These are phyloP conservation scores for Salinomyces thailandicus DNA, from an alignment of 2,329 filamentous ascomycete genomes.

Conservation along the genomic window DNA sequence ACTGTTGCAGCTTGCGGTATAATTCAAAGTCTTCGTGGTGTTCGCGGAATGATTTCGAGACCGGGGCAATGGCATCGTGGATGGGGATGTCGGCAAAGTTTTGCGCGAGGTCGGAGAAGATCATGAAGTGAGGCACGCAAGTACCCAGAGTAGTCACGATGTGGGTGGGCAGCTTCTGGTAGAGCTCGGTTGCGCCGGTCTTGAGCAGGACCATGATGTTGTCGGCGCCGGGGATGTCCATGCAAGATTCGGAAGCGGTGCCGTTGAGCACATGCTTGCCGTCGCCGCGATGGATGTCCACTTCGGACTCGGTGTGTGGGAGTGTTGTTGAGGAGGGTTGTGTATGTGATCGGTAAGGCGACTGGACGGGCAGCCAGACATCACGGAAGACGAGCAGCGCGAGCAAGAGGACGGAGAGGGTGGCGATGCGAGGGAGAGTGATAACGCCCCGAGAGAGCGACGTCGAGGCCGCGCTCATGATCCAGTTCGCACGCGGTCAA, in stretches of 20 bases:
- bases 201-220: slow-evolving; percentile 48
- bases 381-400: background rate
- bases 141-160: slow-evolving; percentile 45
- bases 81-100: slow-evolving; percentile 32
- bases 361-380: background rate
- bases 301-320: background rate
- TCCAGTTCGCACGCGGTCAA: no score
- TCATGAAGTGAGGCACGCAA: slow-evolving; percentile 35
- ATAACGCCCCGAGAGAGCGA: background rate
- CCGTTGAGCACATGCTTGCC: background rate
- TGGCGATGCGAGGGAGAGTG: background rate
- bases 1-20: slow-evolving; percentile 24
- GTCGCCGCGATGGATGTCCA: background rate
- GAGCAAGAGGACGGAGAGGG: background rate
- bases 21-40: slow-evolving; percentile 26
- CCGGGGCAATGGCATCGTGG: slow-evolving; percentile 24
- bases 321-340: background rate
- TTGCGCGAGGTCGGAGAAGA: slow-evolving; percentile 44
- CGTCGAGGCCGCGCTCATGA: background rate
- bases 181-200: slow-evolving; percentile 49
- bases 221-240: slow-evolving; percentile 8
- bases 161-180: slow-evolving; percentile 47
- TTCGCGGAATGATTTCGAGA: slow-evolving; percentile 18
- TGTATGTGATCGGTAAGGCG: background rate
- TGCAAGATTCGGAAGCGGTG: slow-evolving; percentile 1